These are phyloP conservation scores for Primulina huaijiensis DNA, from an alignment of 257 asterid genomes.

Conservation along the genomic window DNA sequence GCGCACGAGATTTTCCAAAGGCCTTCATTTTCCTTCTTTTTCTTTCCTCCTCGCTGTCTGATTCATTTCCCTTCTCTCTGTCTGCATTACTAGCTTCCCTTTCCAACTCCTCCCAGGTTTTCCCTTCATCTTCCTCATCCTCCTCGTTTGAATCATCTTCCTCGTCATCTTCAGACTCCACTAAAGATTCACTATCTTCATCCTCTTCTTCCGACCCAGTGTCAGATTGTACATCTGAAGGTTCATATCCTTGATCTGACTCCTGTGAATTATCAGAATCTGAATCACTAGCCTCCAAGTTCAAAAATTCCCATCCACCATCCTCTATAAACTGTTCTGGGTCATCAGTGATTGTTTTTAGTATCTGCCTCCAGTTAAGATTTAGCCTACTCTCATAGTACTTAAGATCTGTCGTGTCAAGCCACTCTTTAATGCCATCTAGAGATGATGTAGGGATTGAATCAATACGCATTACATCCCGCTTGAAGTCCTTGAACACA, in stretches of 20 bases:
- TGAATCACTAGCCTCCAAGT: slow-evolving; percentile 66
- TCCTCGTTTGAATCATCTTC: slow-evolving; percentile 49
- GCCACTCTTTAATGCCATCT: slow-evolving; percentile 77
- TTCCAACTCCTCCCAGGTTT: slow-evolving; percentile 84
- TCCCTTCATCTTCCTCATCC: slow-evolving; percentile 66
- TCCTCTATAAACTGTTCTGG: slow-evolving; percentile 65
- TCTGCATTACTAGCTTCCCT: slow-evolving; percentile 78
- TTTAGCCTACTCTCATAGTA: slow-evolving; percentile 82
- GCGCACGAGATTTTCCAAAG: slow-evolving; percentile 44
- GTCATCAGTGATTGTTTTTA: slow-evolving; percentile 59
- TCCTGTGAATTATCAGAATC: slow-evolving; percentile 58
- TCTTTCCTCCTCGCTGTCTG: slow-evolving; percentile 75
- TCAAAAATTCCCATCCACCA: slow-evolving; percentile 86
- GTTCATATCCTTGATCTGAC: slow-evolving; percentile 68
- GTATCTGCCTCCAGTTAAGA: slow-evolving; percentile 68
- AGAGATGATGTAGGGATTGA: slow-evolving; percentile 63
- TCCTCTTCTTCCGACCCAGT: slow-evolving; percentile 68
- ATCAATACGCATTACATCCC: slow-evolving; percentile 61
- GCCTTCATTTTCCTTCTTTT: slow-evolving; percentile 61
- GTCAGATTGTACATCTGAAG: slow-evolving; percentile 68
- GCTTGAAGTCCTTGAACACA: slow-evolving; percentile 78
- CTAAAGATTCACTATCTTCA: slow-evolving; percentile 61
- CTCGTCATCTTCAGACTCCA: slow-evolving; percentile 66
- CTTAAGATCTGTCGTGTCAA: slow-evolving; percentile 69
- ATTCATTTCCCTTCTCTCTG: slow-evolving; percentile 60